phyloP scores from a whole-genome alignment of 1,284 basidiomycete species.

The Polyporus tsugae region DNA sequence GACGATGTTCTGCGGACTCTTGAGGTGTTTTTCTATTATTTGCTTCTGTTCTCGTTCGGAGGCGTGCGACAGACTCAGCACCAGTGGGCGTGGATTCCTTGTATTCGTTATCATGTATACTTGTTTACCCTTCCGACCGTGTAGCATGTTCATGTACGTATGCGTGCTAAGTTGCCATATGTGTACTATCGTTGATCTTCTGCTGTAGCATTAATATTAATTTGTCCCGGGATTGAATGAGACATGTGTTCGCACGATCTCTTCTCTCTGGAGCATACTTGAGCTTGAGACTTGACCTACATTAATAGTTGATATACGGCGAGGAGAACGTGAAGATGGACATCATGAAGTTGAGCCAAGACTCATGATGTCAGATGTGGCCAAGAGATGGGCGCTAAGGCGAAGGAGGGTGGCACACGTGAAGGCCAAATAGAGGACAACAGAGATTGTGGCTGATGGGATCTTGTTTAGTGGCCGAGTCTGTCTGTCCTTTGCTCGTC shows the following conservation, averaged over 20 bases:
- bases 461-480: conserved; percentile 22
- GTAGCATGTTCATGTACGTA: background rate
- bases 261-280: background rate
- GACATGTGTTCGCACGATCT: background rate
- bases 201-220: background rate
- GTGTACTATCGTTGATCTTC: background rate
- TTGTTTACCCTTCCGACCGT: background rate
- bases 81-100: background rate
- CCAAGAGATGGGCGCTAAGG: background rate
- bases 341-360: too few species aligned
- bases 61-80: background rate
- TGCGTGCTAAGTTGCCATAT: background rate
- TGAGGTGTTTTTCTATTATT: background rate
- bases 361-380: too few species aligned
- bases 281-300: background rate
- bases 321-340: too few species aligned
- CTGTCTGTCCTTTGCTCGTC: background rate
- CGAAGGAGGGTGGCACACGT: conserved; percentile 13
- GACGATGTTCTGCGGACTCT: background rate
- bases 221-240: background rate
- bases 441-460: conserved; percentile 28
- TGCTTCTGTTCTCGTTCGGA: background rate
- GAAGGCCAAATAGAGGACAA: conserved; percentile 25
- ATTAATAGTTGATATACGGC: too few species aligned
- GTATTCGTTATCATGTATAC: background rate